Percentiles rank a stretch among this genome's conserved stretches.
Evolutionary conservation across 176 grass and related monocot genomes (phyloP).

Genomic region (Oropetium thomaeum): DNA sequence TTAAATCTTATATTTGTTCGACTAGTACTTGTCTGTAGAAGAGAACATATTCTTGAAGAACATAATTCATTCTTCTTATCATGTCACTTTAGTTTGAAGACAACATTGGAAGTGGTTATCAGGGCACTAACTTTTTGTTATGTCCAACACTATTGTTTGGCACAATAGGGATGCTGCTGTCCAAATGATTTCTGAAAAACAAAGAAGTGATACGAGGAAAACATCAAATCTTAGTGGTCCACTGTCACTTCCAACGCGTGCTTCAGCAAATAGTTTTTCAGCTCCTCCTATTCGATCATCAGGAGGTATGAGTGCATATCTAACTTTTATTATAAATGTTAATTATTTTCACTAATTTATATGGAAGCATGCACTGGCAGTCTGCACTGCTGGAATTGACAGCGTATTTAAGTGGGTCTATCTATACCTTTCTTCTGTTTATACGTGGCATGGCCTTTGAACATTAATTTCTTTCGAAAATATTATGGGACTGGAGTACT

Average conservation of each 20-base stretch:
- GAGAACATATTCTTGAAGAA: not conserved
- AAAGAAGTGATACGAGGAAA: constrained; percentile 67
- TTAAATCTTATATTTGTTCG: not conserved
- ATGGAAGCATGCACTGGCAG: not conserved
- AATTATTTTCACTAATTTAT: not conserved
- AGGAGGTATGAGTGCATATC: constrained; percentile 53
- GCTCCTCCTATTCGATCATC: constrained; percentile 96
- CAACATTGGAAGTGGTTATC: not conserved
- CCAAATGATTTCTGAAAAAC: constrained; percentile 55
- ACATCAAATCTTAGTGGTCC: constrained; percentile 88
- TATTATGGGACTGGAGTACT: constrained; percentile 11
- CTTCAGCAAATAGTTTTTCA: constrained; percentile 95
- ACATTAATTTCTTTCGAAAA: not conserved
- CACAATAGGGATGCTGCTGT: constrained; percentile 54
- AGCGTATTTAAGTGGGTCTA: constrained; percentile 4
- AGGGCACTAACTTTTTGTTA: not conserved
- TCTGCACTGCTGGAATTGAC: constrained; percentile 4
- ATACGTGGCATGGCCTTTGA: not conserved
- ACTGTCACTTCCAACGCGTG: constrained; percentile 92
- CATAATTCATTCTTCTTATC: not conserved
- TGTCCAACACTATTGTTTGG: constrained; percentile 5
- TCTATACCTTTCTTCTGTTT: constrained; percentile 7
- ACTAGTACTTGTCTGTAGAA: not conserved
- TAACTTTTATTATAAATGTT: not conserved
- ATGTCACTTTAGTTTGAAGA: not conserved